Base-by-base conservation (phyloP, 108 stramenopile species). In the Bacterosira constricta region DNA sequence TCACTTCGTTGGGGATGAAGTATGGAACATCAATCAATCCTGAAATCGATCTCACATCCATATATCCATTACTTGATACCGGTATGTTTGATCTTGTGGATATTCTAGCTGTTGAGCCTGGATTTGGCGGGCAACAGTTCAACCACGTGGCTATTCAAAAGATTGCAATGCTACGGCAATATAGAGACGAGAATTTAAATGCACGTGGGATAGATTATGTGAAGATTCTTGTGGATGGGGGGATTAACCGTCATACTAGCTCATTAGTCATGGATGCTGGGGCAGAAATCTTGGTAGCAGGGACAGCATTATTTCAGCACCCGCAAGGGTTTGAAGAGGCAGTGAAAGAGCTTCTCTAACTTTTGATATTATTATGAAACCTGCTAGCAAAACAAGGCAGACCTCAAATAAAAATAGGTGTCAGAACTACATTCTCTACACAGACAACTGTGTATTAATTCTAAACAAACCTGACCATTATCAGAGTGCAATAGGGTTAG, bases 1-100 rank as follows among this genome's bases (percentile, higher is more conserved):
- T 94, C 11, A 45, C 41, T 25, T 75, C 62, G 29, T 45, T 61
- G 23, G 86, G 88, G 0, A 84, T 91, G 85, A 32, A 69, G 6
- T 89, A 84, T 56, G 93, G 90, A 8, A 63, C 92, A 4, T 86
- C 81, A 26, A 81, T 94, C 56, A 91, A 91, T 66, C 93, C 93
- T 4, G 45, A 54, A 20, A 92, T 90, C 0, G 27, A 41, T 7
- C 38, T 86, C 6, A 60, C 77, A 47, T 74, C 63, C 4, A 80
- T 92, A 7, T 69, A 54, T 38, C 80, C 87, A 9, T 58, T 92
- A 31, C 84, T 92, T 17, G 64, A 84, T 29, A 81, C 90, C 25
- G 86, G 88, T 26, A 68, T 92, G 36, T 50, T 94, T 25, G 81
- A 85, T 52, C 50, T 88, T 17, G 87, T 90, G 18, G 85, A 88